Conservation (phyloP, 2,329 filamentous ascomycete genomes). For the Diaporthe sp. region DNA sequence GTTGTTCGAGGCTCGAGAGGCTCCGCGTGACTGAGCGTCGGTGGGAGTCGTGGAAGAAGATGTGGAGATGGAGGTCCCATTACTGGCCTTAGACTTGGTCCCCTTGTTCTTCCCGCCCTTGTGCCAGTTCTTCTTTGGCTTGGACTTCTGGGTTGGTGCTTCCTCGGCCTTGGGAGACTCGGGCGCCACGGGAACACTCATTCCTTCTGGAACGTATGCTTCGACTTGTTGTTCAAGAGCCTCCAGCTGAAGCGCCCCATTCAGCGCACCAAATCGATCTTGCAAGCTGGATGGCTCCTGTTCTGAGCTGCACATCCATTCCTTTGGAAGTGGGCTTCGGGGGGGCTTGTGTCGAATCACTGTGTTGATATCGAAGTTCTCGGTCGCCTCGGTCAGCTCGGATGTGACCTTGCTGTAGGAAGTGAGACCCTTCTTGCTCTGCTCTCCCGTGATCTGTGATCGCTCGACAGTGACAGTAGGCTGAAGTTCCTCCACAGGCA, state of each 20-base stretch:
- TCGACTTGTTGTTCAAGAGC: background rate
- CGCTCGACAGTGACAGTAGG: background rate
- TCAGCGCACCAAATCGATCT: constrained; percentile 15
- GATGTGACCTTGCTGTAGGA: constrained; percentile 29
- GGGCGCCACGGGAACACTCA: background rate
- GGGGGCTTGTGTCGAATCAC: constrained; percentile 35
- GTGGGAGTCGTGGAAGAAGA: constrained; percentile 16
- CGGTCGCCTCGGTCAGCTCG: constrained; percentile 18
- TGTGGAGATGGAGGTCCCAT: background rate
- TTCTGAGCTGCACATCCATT: constrained; percentile 2
- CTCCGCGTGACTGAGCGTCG: background rate
- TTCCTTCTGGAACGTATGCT: background rate
- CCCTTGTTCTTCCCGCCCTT: constrained; percentile 15
- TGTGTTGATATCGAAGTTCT: constrained; percentile 23
- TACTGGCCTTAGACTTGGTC: constrained; percentile 20
- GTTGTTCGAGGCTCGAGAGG: constrained; percentile 1
- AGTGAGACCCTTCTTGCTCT: background rate
- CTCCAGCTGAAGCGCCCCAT: constrained; percentile 1
- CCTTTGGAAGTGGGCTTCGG: constrained; percentile 10
- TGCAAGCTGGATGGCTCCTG: constrained; percentile 6
- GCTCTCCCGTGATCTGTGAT: background rate
- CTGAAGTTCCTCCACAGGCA: constrained; percentile 12
- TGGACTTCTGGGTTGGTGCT: background rate
- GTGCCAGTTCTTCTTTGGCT: background rate
- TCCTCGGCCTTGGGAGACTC: background rate